A percentile compares a stretch with the other conserved stretches of the same genome.
phyloP scores from a whole-genome alignment of 2,329 filamentous ascomycete species.

The Aspergillus udagawae region DNA sequence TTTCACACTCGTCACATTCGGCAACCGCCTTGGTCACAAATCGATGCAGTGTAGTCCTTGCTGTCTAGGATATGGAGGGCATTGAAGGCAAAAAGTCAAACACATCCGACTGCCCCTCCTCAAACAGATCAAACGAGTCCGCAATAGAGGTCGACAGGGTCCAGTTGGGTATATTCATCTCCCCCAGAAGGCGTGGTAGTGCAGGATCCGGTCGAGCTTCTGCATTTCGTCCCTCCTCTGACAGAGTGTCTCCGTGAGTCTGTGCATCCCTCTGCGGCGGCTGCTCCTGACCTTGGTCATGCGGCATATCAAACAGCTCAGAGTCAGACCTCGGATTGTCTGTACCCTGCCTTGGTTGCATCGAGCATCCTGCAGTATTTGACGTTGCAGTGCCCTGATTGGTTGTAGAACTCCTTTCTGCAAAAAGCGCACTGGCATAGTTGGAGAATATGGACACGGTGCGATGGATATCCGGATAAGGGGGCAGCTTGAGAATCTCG shows the following conservation, averaged over 20 bases:
- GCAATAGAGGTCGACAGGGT: conserved; percentile 34
- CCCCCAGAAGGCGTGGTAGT: conserved; percentile 20
- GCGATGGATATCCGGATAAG: conserved; percentile 36
- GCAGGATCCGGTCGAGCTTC: conserved; percentile 18
- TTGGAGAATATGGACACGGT: conserved; percentile 36
- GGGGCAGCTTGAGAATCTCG: conserved; percentile 33
- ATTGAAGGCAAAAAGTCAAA: conserved; percentile 35
- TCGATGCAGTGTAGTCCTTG: background rate
- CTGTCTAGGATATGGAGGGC: conserved; percentile 23
- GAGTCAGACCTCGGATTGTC: conserved; percentile 1
- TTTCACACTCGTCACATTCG: background rate
- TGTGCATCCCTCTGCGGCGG: conserved; percentile 11
- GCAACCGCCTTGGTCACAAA: background rate
- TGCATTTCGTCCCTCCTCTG: conserved; percentile 11
- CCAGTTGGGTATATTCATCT: conserved; percentile 34
- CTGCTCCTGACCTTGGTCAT: background rate
- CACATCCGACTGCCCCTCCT: conserved; percentile 34
- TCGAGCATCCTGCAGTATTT: background rate
- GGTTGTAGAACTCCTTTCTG: conserved; percentile 19
- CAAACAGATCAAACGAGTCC: conserved; percentile 34
- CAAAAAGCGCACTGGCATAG: conserved; percentile 31
- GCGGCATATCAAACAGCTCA: background rate
- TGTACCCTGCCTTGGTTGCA: background rate
- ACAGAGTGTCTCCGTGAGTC: conserved; percentile 15
- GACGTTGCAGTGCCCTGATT: background rate